Evolutionary conservation across 192 early-diverging fungal genomes (phyloP).

Genomic region (Coemansia sp.): DNA sequence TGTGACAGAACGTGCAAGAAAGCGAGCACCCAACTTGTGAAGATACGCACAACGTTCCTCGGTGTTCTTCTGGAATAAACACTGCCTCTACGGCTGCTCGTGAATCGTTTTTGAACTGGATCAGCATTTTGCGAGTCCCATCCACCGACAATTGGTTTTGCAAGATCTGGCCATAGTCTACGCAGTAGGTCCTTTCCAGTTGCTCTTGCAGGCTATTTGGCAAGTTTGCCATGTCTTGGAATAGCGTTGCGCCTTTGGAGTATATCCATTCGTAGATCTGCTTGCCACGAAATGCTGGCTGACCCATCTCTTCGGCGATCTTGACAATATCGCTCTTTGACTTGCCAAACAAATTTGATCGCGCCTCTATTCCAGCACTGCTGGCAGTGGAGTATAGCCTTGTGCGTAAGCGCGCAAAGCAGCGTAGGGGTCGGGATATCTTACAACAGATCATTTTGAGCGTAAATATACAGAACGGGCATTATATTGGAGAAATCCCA

Average conservation of each 20-base stretch:
- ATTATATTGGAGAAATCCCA: background rate
- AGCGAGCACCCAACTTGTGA: constrained; percentile 86
- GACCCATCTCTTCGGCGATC: constrained; percentile 1
- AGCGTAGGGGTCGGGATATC: background rate
- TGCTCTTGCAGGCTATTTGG: constrained; percentile 54
- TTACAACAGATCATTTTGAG: background rate
- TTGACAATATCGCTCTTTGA: constrained; percentile 19
- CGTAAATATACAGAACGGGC: background rate
- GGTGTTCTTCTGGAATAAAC: constrained; percentile 68
- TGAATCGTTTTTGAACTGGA: constrained; percentile 61
- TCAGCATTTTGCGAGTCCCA: constrained; percentile 64
- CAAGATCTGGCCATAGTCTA: constrained; percentile 62
- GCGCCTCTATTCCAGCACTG: background rate
- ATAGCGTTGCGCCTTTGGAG: constrained; percentile 58
- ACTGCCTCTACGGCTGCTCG: constrained; percentile 73
- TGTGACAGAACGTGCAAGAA: constrained; percentile 88
- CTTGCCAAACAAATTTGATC: constrained; percentile 44
- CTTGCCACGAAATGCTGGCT: constrained; percentile 31
- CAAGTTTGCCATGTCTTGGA: constrained; percentile 71
- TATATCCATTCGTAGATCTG: constrained; percentile 52
- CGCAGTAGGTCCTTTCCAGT: constrained; percentile 55
- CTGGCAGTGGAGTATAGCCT: background rate
- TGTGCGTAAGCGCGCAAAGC: background rate
- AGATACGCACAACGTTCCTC: constrained; percentile 77
- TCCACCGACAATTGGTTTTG: constrained; percentile 60